phyloP scores from a whole-genome alignment of 441 rosid genomes.

The Hura crepitans region DNA sequence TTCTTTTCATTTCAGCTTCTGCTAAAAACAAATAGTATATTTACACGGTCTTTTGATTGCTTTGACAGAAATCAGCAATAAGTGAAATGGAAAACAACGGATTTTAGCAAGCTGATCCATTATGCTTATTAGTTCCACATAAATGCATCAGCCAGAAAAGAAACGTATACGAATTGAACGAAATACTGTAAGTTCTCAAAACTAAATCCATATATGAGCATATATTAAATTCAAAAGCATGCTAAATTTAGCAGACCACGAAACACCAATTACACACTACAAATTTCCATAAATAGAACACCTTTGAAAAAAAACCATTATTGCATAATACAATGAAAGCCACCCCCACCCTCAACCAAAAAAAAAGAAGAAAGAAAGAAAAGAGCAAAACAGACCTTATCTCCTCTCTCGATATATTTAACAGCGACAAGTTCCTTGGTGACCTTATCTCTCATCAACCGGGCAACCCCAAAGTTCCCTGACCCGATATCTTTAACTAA shows the following conservation, averaged over 20 bases:
- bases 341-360: too few relatives aligned
- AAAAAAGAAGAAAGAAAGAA: too few relatives aligned
- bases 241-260: conserved; percentile 13
- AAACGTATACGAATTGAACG: not conserved
- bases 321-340: not conserved
- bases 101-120: conserved; percentile 1
- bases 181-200: not conserved
- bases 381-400: conserved; percentile 49
- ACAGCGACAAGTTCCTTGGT: conserved; percentile 91
- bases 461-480: conserved; percentile 89
- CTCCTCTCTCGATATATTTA: conserved; percentile 95
- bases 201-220: conserved; percentile 7
- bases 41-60: not conserved
- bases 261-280: not conserved
- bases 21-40: too few relatives aligned
- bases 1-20: not conserved
- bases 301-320: conserved; percentile 32
- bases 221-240: conserved; percentile 1
- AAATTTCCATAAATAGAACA: conserved; percentile 9
- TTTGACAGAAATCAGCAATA: not conserved
- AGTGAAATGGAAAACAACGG: not conserved
- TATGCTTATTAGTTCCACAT: not conserved
- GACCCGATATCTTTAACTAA: conserved; percentile 85
- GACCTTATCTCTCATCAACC: conserved; percentile 82
- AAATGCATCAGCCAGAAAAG: conserved; percentile 7